Base-by-base conservation (phyloP, 306 rosid genomes). In the Citrullus mucosospermus region DNA sequence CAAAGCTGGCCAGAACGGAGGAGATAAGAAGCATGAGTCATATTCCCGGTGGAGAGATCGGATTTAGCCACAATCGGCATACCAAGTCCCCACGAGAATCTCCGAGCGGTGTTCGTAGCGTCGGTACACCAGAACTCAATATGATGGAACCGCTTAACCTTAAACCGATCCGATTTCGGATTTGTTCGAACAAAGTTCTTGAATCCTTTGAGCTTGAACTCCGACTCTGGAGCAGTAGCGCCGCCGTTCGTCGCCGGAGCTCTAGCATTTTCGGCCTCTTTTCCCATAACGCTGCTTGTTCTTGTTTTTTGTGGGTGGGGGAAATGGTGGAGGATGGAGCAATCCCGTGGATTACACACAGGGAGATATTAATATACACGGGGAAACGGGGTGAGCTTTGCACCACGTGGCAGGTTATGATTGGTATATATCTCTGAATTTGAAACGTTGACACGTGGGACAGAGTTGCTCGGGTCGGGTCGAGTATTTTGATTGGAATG, bases 81-180 rank as follows among this genome's bases (percentile, higher is more conserved):
- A 34, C 97, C 98, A 3, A 95, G 84, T 0, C 93, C 97, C 91
- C 96, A 91, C 0, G 97, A 89, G 85, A 95, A 92, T 1, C 97
- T 90, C 14, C 90, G 88, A 0, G 96, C 79, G 3, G 87, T 36
- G 85, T 92, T 95, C 77, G 92, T 92, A 48, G 98, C 98, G 55
- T 95, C 98, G 16, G 89, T 56, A 86, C 90, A 89, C 97, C 97
- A 95, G 83, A 87, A 92, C 85, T 95, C 97, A 5, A 95, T 53
- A 53, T 92, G 97, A 90, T 92, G 98, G 85, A 95, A 95, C 0
- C 96, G 91, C 48, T 65, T 83, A 1, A 89, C 92, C 0, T 66
- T 28, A 84, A 92, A 95, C 8, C 88, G 92, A 83, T 92, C 97
- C 3, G 98, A 92, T 71, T 80, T 85, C 0, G 97, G 96, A 57